Evolutionary conservation across 164 flowering plant species (phyloP).

Genomic region (Chimonanthus praecox): DNA sequence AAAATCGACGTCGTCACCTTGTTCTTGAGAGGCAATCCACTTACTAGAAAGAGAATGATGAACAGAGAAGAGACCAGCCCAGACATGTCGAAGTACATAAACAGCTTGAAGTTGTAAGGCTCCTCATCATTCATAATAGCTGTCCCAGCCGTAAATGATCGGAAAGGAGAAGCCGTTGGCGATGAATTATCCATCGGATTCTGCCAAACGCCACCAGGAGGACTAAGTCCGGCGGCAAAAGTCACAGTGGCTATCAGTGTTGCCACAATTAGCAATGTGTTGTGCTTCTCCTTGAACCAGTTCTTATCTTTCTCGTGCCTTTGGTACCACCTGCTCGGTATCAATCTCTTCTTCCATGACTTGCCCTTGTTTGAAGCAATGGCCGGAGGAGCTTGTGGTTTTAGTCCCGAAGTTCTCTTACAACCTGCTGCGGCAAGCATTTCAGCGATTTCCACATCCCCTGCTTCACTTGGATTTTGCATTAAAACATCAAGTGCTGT

Average conservation of each 20-base stretch:
- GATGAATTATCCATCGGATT: neutral
- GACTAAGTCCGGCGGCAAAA: slow-evolving; percentile 18
- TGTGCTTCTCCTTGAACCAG: neutral
- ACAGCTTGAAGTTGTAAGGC: neutral
- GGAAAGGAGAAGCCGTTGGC: neutral
- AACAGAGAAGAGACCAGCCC: slow-evolving; percentile 21
- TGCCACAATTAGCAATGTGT: slow-evolving; percentile 15
- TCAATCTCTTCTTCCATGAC: neutral
- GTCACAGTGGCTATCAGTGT: slow-evolving; percentile 18
- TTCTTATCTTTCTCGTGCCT: neutral
- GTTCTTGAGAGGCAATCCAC: slow-evolving; percentile 12
- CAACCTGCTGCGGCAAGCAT: neutral
- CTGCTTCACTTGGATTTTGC: neutral
- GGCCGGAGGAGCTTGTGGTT: neutral
- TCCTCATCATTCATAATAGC: neutral
- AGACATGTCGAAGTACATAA: slow-evolving; percentile 11
- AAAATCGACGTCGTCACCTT: slow-evolving; percentile 8
- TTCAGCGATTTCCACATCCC: neutral
- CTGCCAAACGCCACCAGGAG: slow-evolving; percentile 16
- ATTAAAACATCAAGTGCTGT: neutral
- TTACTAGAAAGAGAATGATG: slow-evolving; percentile 22
- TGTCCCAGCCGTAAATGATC: neutral
- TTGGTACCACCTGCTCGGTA: neutral
- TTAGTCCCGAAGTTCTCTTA: neutral
- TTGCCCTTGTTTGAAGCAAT: neutral